Base-by-base conservation (phyloP, 2,329 filamentous ascomycete genomes). In the Hymenoscyphus linearis region DNA sequence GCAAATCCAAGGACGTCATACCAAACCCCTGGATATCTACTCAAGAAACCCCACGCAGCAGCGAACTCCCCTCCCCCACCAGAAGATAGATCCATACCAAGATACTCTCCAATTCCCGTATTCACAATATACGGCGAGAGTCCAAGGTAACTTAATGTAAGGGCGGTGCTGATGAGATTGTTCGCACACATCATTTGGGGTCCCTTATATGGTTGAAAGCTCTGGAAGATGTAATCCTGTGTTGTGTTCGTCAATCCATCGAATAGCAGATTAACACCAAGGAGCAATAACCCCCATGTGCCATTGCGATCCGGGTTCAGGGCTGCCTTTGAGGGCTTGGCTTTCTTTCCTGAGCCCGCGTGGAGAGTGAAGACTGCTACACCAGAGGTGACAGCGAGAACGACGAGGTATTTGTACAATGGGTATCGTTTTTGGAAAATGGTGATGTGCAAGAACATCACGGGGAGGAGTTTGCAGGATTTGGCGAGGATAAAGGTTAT, bases 101-200 rank as follows among this genome's bases (percentile, higher is more conserved):
- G 73, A 76, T 86, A 87, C 66, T 84, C 80, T 63, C 88, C 82
- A 16, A 86, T 62, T 6, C 81, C 81, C 0, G 85, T 91, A 61
- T 82, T 79, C 0, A 88, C 89, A n/a, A 97, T 75, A 78, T 88
- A 91, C 0, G 95, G 95, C 69, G 87, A 89, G 22, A 92, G 71
- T 18, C 93, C 66, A 52, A 99, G 84, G 71, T 96, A 98, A 0
- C 78, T 72, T 22, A 84, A 80, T 3, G 93, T 98, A 60, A 98
- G 80, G 54, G 86, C 72, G 3, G 92, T 93, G 69, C 85, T 88
- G 75, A 98, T 89, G 60, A 96, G 79, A 74, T 98, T 99, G 76
- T 97, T 91, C 44, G 93, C 93, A 74, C 93, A 96, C 95, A 99
- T 99, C 95, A 99, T 99, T 82, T 99, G 95, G 62, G 93, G 92